Evolutionary conservation across 2,329 filamentous ascomycete genomes (phyloP), one percentile per base, ranked within the genome.

Genomic region (Monilinia fructigena): DNA sequence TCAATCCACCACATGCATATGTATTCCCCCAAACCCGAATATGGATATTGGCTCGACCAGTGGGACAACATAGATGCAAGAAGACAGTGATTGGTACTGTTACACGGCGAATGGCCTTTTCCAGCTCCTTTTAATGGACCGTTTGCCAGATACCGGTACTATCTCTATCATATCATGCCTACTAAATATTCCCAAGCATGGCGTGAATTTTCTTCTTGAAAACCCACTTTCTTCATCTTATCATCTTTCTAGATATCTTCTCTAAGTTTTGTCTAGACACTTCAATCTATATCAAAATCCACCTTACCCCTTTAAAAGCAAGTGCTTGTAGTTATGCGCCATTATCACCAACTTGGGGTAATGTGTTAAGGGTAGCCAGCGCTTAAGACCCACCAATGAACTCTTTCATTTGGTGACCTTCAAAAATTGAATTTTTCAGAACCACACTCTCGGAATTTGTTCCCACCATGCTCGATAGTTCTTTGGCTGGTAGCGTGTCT

Each of bases 311-410:
- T 45, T n/a, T 1, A 5, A 6, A 31, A 31, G 40, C 40, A 47
- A 48, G 20, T 59, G 28, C 42, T 59, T 48, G 42, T 23, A 8
- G 11, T 23, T 20, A 7, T 31, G n/a, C 26, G 2, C 20, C 56
- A 35, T 35, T 60, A 50, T 60, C 28, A 50, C 28, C 28, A 50
- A 4, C 40, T 16, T n/a, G 26, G 28, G 28, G 42, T 42, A 59
- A 42, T 18, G 6, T 10, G 20, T 50, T 16, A 23, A 48, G 20
- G 45, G 7, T 35, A 38, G 20, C 7, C 48, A 20, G 56, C 56
- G 56, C 56, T 60, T 60, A 48, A 60, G 50, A 38, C 11, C 7
- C 28, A 60, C 45, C 56, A 60, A 60, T 50, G 45, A 60, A 38
- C 42, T 60, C 20, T 12, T 31, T 26, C 14, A 35, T 38, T 23